Evolutionary conservation across 2,329 filamentous ascomycete genomes (phyloP), one percentile per base, ranked within the genome.

Genomic region (Escovopsis weberi): DNA sequence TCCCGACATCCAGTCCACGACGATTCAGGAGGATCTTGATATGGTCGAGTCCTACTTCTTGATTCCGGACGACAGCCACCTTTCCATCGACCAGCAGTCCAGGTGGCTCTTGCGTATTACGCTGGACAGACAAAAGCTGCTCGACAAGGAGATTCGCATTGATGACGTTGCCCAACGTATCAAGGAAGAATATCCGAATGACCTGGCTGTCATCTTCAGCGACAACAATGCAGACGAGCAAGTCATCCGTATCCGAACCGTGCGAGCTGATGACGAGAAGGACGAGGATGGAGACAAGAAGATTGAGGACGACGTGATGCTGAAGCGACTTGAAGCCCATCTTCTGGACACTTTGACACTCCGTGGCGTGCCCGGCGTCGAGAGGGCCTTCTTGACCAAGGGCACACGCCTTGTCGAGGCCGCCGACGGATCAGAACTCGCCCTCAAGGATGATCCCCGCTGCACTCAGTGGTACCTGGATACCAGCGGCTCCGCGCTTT

Each of bases 21-120:
- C 80, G 50, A 94, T 98, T 53, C 74, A 82, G 33, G 84, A 84
- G 44, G 91, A 98, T 68, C 65, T 75, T 47, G 91, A 96, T 55
- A 93, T 96, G 76, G 85, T 98, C 6, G 87, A 95, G 52, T 94
- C 89, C 0, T 95, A 94, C 69, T 96, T 89, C 66, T 78, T 96
- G 59, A 85, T 96, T 57, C 85, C 86, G 0, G 87, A 94, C 50
- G 85, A 93, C 36, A 67, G 65, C 18, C 68, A 71, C 26, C 70
- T 74, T 43, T 65, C 68, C 2, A 63, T 72, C 44, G 79, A 85
- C 36, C 75, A 76, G 46, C 89, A 96, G 62, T 96, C 91, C 8
- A 84, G 87, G 60, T 98, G 93, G 93, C 67, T 98, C 46, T 75
- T 98, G 39, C 87, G 91, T 68, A 84, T 98, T 52, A 83, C 88